Percentiles rank a stretch among this genome's conserved stretches.
Conservation (phyloP, 2,329 filamentous ascomycete species). For the Colletotrichum tropicicola region DNA sequence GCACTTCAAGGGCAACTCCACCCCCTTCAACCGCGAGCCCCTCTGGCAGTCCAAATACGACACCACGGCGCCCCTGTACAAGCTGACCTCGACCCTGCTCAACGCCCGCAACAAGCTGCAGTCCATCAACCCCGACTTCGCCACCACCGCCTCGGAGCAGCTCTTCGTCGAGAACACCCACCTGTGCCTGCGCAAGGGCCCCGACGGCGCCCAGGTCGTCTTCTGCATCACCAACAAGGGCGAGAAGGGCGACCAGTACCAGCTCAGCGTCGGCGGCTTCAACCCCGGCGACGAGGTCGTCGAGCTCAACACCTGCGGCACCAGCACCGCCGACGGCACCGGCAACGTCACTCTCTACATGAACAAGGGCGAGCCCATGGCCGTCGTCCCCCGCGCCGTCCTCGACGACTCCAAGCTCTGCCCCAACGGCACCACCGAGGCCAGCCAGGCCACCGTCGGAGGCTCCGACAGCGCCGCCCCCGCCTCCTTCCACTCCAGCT, state of each 20-base stretch:
- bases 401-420: slow-evolving; percentile 14
- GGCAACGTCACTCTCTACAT: slow-evolving; percentile 29
- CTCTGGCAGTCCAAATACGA: slow-evolving; percentile 65
- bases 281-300: slow-evolving; percentile 23
- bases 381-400: slow-evolving; percentile 3
- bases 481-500: slow-evolving; percentile 11
- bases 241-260: slow-evolving; percentile 19
- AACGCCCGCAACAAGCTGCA: slow-evolving; percentile 22
- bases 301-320: slow-evolving; percentile 19
- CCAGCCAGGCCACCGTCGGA: not conserved
- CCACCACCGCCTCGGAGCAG: slow-evolving; percentile 24
- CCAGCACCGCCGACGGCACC: slow-evolving; percentile 22
- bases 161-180: slow-evolving; percentile 28
- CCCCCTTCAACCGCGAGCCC: slow-evolving; percentile 64
- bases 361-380: slow-evolving; percentile 23
- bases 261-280: slow-evolving; percentile 27
- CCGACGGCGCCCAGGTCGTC: slow-evolving; percentile 25
- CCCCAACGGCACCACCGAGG: slow-evolving; percentile 18
- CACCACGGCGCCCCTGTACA: slow-evolving; percentile 56
- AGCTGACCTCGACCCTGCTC: slow-evolving; percentile 17
- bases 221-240: slow-evolving; percentile 31
- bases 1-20: slow-evolving; percentile 57
- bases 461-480: slow-evolving; percentile 6
- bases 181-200: slow-evolving; percentile 26
- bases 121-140: slow-evolving; percentile 5